phyloP scores from a whole-genome alignment of 2,329 filamentous ascomycete species.

The Polytolypa hystricis region DNA sequence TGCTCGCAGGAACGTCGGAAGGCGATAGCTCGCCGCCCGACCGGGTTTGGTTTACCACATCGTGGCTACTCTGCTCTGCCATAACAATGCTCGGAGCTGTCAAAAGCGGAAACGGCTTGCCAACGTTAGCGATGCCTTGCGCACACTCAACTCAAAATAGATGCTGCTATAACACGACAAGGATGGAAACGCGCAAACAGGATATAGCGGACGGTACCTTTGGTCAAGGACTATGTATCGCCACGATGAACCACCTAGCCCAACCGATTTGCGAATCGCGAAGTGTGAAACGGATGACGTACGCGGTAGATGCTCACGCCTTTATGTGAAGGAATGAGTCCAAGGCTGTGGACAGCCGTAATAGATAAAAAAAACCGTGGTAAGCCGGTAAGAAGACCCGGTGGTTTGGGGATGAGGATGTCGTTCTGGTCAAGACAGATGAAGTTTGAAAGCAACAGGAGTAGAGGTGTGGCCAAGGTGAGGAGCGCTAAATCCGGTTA shows the following conservation, averaged over 20 bases:
- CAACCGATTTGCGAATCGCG: constrained; percentile 8
- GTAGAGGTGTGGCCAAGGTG: constrained; percentile 29
- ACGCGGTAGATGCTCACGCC: constrained; percentile 2
- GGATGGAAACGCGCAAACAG: constrained; percentile 13
- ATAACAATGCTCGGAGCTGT: constrained; percentile 53
- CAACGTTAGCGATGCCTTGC: constrained; percentile 24
- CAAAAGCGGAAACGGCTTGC: constrained; percentile 11
- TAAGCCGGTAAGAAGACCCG: constrained; percentile 12
- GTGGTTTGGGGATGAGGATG: constrained; percentile 12
- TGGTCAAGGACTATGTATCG: constrained; percentile 33
- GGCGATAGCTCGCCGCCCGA: constrained; percentile 53
- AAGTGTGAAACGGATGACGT: too few relatives aligned
- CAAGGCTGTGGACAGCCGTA: constrained; percentile 12
- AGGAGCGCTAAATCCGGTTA: constrained; percentile 33
- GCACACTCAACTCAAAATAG: constrained; percentile 7
- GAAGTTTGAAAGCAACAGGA: constrained; percentile 23
- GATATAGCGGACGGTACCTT: constrained; percentile 23
- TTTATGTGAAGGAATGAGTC: constrained; percentile 8
- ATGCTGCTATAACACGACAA: constrained; percentile 9
- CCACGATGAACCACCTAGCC: constrained; percentile 28
- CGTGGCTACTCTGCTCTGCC: constrained; percentile 58
- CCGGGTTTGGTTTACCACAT: constrained; percentile 62
- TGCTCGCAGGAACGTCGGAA: constrained; percentile 56
- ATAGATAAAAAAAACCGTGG: constrained; percentile 5
- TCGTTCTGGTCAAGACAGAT: constrained; percentile 20